Base-by-base conservation (phyloP, 176 grass and related monocot genomes). In the Carex pumila region DNA sequence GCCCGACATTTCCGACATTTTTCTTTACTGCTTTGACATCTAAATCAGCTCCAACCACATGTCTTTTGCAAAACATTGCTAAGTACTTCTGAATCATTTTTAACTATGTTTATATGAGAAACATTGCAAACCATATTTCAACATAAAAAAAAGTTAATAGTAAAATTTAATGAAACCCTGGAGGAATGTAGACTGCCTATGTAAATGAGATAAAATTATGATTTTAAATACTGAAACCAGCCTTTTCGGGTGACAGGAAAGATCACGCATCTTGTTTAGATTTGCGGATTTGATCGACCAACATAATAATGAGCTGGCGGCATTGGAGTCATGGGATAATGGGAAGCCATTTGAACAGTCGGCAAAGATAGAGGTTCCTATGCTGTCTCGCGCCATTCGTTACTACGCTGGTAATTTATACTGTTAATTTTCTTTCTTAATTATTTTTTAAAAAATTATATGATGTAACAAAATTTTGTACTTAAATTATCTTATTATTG, bases 271-370 rank as follows among this genome's bases (percentile, higher is more conserved):
- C 57, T 79, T 97, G 72, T 76, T 86, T 49, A 83, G 78, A 1
- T 94, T 97, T 59, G 94, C 92, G 8, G 94, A 94, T 86, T 86
- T 97, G 85, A 91, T 97, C 4, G 94, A 97, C 85, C 65, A n/a
- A 32, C 90, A 97, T 85, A 82, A 58, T 30, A 90, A 85, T 2
- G 92, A 92, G 81, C 81, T 97, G 82, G 92, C 94, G 5, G 88
- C 92, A 83, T 87, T 97, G 82, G 94, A 97, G 88, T 90, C 92
- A 53, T 97, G 94, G 94, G 94, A 97, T 87, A 89, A 87, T 65
- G 90, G 94, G 11, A 97, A 97, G 88, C 86, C 92, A 43, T 88
- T 86, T 71, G 92, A 89, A 86, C 94, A 97, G 85, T 25, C 92
- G 34, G 57, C 85, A 4, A 17, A n/a, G 0, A 30, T 5, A 7